Percentiles rank a stretch among this genome's conserved stretches.
phyloP scores from a whole-genome alignment of 75 land plant genomes.

The Chamaecyparis obtusa region DNA sequence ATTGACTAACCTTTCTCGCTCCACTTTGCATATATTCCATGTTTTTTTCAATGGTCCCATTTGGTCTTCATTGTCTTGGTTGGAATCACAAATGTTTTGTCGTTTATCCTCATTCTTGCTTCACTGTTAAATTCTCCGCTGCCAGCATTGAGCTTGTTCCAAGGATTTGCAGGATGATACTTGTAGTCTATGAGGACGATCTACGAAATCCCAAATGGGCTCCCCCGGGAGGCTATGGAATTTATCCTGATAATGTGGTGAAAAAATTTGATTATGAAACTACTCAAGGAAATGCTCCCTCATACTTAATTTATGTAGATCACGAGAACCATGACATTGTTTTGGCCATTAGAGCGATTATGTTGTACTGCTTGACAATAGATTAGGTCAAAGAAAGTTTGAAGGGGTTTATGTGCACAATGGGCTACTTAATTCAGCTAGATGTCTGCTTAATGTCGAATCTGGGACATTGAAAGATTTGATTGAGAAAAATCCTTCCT shows the following conservation, averaged over 20 bases:
- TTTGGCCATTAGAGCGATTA: slow-evolving; percentile 84
- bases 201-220: slow-evolving; percentile 45
- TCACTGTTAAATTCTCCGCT: too few species aligned
- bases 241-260: slow-evolving; percentile 53
- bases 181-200: slow-evolving; percentile 74
- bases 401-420: slow-evolving; percentile 92
- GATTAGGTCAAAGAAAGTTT: slow-evolving; percentile 63
- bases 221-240: slow-evolving; percentile 52
- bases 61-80: too few species aligned
- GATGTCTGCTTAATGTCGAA: slow-evolving; percentile 67
- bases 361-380: slow-evolving; percentile 61
- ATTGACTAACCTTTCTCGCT: too few species aligned
- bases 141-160: slow-evolving; percentile 63
- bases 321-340: slow-evolving; percentile 59
- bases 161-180: slow-evolving; percentile 49
- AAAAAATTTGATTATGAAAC: slow-evolving; percentile 48
- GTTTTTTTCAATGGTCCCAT: too few species aligned
- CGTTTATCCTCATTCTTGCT: too few species aligned
- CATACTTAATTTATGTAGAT: slow-evolving; percentile 81
- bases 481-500: slow-evolving; percentile 15
- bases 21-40: too few species aligned
- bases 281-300: slow-evolving; percentile 57
- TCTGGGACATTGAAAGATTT: slow-evolving; percentile 28
- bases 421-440: slow-evolving; percentile 78
- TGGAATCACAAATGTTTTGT: too few species aligned